A percentile compares a stretch with the other conserved stretches of the same genome.
phyloP scores from a whole-genome alignment of 768 basidiomycete genomes.

The Gloeophyllum trabeum region DNA sequence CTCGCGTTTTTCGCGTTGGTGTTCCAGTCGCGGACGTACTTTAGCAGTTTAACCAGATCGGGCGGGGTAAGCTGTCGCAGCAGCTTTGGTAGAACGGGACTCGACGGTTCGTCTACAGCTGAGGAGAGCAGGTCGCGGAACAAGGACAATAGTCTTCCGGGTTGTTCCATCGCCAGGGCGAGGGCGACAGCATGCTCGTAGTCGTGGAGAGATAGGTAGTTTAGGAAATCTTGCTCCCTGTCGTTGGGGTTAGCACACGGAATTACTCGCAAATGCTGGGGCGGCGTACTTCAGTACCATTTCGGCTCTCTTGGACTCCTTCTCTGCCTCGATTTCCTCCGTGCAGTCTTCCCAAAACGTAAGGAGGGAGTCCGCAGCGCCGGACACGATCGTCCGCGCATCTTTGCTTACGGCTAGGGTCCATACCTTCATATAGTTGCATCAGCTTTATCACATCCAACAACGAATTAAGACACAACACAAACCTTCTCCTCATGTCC shows the following conservation, averaged over 20 bases:
- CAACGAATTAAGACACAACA: neutral
- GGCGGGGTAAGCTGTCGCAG: conserved; percentile 56
- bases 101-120: conserved; percentile 17
- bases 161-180: conserved; percentile 89
- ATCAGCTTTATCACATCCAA: neutral
- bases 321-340: conserved; percentile 67
- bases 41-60: conserved; percentile 74
- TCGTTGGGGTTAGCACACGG: neutral
- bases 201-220: conserved; percentile 80
- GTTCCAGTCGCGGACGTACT: conserved; percentile 88
- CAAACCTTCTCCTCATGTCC: conserved; percentile 97
- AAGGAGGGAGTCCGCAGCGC: conserved; percentile 90
- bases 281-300: conserved; percentile 73
- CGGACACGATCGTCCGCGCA: conserved; percentile 80
- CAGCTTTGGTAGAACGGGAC: conserved; percentile 65
- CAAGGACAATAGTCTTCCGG: conserved; percentile 71
- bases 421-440: conserved; percentile 66
- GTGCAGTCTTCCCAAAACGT: conserved; percentile 97
- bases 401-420: conserved; percentile 77
- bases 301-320: conserved; percentile 59
- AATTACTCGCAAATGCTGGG: neutral
- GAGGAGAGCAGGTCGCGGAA: conserved; percentile 51
- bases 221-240: conserved; percentile 93
- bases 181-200: conserved; percentile 87
- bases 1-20: conserved; percentile 80